phyloP scores from a whole-genome alignment of 164 flowering plant species.

The Amborella trichopoda region DNA sequence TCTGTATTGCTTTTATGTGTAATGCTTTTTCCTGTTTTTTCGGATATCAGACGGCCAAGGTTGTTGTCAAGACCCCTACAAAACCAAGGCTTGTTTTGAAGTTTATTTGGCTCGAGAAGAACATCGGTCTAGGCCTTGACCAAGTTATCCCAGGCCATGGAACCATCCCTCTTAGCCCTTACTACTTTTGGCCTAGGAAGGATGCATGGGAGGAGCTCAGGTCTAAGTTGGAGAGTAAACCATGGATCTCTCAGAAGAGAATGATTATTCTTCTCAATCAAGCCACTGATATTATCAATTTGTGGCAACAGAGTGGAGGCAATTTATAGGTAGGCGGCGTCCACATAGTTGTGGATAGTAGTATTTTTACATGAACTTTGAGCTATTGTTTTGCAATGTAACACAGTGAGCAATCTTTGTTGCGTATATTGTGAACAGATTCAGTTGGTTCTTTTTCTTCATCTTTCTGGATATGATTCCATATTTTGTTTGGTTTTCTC shows the following conservation, averaged over 20 bases:
- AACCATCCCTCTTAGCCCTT: slow-evolving; percentile 80
- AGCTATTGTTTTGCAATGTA: no score
- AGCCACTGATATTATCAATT: slow-evolving; percentile 90
- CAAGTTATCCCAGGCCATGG: slow-evolving; percentile 85
- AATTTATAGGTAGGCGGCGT: no score
- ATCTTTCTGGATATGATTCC: no score
- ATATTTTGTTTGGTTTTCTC: no score
- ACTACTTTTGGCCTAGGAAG: slow-evolving; percentile 93
- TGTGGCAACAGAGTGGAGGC: slow-evolving; percentile 93
- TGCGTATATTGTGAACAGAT: no score
- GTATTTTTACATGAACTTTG: no score
- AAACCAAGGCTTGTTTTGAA: slow-evolving; percentile 84
- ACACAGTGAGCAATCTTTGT: no score
- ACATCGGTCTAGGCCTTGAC: slow-evolving; percentile 75
- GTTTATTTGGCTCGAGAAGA: slow-evolving; percentile 96
- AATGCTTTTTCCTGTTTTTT: background rate
- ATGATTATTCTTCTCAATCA: slow-evolving; percentile 89
- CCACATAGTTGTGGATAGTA: no score
- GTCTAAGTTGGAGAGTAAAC: slow-evolving; percentile 64
- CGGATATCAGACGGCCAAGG: slow-evolving; percentile 34
- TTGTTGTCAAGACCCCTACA: slow-evolving; percentile 46
- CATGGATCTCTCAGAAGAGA: slow-evolving; percentile 87
- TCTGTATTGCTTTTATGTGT: background rate
- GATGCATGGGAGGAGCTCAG: slow-evolving; percentile 99
- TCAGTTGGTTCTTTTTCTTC: no score